Conservation (phyloP, 305 asterid species). For the Salvia sclarea region DNA sequence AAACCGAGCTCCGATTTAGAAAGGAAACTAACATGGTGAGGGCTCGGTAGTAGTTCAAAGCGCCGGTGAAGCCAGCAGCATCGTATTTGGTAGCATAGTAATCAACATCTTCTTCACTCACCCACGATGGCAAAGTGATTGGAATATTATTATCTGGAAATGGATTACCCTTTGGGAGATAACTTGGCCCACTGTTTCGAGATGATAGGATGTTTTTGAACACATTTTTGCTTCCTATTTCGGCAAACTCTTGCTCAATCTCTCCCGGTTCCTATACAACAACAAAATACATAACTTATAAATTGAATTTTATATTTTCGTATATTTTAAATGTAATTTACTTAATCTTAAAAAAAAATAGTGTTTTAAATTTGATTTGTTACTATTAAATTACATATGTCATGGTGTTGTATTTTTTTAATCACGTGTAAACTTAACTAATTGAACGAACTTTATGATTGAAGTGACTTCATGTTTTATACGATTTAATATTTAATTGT, state of each 20-base stretch:
- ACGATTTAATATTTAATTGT: too few relatives aligned
- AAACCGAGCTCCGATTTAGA: too few relatives aligned
- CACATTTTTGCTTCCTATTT: slow-evolving; percentile 52
- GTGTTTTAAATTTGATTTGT: too few relatives aligned
- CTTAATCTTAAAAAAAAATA: too few relatives aligned
- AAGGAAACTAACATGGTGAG: slow-evolving; percentile 53
- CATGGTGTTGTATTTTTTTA: too few relatives aligned
- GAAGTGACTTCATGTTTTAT: too few relatives aligned
- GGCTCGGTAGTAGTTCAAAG: slow-evolving; percentile 67
- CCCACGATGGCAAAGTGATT: slow-evolving; percentile 54
- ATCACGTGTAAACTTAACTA: too few relatives aligned
- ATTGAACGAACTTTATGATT: too few relatives aligned
- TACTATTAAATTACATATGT: too few relatives aligned
- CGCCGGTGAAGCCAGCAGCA: slow-evolving; percentile 61
- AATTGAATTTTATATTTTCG: background rate
- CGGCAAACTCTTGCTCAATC: slow-evolving; percentile 62
- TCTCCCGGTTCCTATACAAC: slow-evolving; percentile 55
- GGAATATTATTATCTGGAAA: slow-evolving; percentile 46
- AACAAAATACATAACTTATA: background rate
- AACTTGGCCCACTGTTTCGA: slow-evolving; percentile 53
- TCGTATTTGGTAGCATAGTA: slow-evolving; percentile 52
- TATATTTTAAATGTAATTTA: too few relatives aligned
- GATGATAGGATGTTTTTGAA: slow-evolving; percentile 48
- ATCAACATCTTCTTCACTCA: slow-evolving; percentile 56
- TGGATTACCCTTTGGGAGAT: slow-evolving; percentile 54